A percentile compares a stretch with the other conserved stretches of the same genome.
Evolutionary conservation across 495 filamentous ascomycete species (phyloP).

Genomic region (Penicillium alfredii): DNA sequence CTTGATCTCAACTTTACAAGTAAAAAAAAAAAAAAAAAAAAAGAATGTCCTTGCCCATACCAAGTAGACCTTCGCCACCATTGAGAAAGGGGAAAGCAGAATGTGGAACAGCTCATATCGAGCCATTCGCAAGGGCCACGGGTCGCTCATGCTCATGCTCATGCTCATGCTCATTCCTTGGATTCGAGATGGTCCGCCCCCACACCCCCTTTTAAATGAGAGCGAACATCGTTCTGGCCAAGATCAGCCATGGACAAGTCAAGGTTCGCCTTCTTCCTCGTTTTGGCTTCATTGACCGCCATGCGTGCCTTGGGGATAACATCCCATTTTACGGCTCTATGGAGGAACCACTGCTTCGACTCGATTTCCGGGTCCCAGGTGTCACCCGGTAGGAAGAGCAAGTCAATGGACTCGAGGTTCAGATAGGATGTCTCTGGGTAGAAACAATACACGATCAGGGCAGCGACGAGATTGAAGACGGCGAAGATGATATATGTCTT

Average conservation of each 20-base stretch:
- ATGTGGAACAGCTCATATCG: too few relatives aligned
- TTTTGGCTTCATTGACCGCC: conserved; percentile 15
- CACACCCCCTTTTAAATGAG: not conserved
- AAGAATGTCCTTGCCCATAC: too few relatives aligned
- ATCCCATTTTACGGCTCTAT: conserved; percentile 12
- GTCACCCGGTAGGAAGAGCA: conserved; percentile 9
- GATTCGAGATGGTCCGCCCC: conserved; percentile 3
- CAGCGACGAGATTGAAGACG: conserved; percentile 22
- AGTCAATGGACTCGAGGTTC: conserved; percentile 14
- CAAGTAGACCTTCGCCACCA: too few relatives aligned
- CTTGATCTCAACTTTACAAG: too few relatives aligned
- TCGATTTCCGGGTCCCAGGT: conserved; percentile 7
- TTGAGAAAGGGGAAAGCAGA: too few relatives aligned
- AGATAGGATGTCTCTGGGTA: conserved; percentile 31
- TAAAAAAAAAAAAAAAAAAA: too few relatives aligned
- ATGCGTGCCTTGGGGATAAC: conserved; percentile 14
- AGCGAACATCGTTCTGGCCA: not conserved
- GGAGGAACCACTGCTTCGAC: conserved; percentile 9
- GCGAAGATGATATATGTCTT: conserved; percentile 37
- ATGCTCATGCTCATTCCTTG: not conserved
- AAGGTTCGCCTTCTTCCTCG: conserved; percentile 7
- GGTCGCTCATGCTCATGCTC: too few relatives aligned
- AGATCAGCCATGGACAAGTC: conserved; percentile 5
- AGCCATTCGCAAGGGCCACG: too few relatives aligned
- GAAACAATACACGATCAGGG: conserved; percentile 36